Conservation (phyloP, 768 basidiomycete genomes). For the Lepiota brunneoincarnata region DNA sequence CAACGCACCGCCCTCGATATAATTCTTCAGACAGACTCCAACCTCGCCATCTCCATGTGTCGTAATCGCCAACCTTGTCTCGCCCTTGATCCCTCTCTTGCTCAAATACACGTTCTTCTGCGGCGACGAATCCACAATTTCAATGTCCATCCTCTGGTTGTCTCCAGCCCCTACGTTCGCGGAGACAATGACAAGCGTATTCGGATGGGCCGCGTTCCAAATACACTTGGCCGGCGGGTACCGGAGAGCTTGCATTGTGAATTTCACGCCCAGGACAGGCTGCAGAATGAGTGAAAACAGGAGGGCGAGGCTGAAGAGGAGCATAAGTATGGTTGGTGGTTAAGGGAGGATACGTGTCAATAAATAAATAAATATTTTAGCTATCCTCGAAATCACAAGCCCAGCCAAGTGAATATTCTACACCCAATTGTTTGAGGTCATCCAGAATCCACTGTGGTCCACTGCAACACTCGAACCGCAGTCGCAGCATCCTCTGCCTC, state of each 20-base stretch:
- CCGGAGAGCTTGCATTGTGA: constrained; percentile 67
- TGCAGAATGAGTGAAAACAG: constrained; percentile 26
- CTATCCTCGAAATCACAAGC: constrained; percentile 8
- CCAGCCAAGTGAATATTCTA: constrained; percentile 5
- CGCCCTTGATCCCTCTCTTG: constrained; percentile 84
- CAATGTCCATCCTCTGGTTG: constrained; percentile 86
- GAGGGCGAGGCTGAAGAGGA: constrained; percentile 23
- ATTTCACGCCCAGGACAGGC: constrained; percentile 71
- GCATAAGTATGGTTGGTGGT: constrained; percentile 3
- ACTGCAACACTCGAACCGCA: constrained; percentile 8
- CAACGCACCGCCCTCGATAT: constrained; percentile 66
- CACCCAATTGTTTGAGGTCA: not conserved
- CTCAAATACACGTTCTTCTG: constrained; percentile 87
- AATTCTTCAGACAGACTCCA: constrained; percentile 92
- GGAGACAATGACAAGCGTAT: constrained; percentile 92
- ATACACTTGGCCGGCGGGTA: constrained; percentile 84
- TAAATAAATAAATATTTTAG: not conserved
- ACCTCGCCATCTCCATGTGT: constrained; percentile 92
- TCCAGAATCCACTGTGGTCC: constrained; percentile 3
- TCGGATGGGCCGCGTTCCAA: constrained; percentile 89
- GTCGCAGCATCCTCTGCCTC: not conserved
- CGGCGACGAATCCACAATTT: constrained; percentile 86
- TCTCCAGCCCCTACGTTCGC: constrained; percentile 81
- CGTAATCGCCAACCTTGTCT: constrained; percentile 92
- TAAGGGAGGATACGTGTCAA: not conserved